Conservation (phyloP, 2,329 filamentous ascomycete species). For the Aurifilum marmelostoma region DNA sequence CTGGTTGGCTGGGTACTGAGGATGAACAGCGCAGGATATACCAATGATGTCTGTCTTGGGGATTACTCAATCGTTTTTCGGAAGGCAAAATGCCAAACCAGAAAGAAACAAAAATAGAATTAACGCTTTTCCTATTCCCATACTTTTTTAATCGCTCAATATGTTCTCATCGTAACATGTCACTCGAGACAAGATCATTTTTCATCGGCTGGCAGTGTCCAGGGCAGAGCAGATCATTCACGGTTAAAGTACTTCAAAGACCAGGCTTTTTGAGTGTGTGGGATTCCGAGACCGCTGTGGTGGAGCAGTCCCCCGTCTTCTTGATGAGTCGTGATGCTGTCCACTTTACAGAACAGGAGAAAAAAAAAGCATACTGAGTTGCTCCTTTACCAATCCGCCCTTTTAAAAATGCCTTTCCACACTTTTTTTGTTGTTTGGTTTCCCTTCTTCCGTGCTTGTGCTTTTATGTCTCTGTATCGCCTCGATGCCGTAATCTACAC, state of each 20-base stretch:
- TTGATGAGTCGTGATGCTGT: slow-evolving; percentile 24
- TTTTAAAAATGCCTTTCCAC: slow-evolving; percentile 11
- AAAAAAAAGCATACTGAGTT: neutral
- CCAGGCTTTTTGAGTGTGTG: neutral
- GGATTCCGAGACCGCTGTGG: slow-evolving; percentile 7
- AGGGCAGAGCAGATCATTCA: too few relatives aligned
- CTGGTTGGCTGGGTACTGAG: neutral
- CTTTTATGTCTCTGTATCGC: neutral
- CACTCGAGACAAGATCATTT: neutral
- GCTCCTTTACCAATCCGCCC: slow-evolving; percentile 11
- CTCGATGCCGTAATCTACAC: slow-evolving; percentile 11
- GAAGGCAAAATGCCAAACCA: neutral
- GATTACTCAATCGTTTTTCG: too few relatives aligned
- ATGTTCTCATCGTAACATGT: neutral
- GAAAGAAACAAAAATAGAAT: neutral
- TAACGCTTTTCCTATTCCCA: too few relatives aligned
- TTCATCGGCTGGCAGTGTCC: too few relatives aligned
- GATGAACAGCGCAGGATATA: neutral
- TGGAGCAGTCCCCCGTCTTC: neutral
- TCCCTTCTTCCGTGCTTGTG: neutral
- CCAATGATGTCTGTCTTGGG: neutral
- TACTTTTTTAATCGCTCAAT: neutral
- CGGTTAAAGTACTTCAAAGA: neutral
- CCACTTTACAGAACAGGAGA: slow-evolving; percentile 8
- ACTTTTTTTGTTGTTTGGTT: neutral